Evolutionary conservation across 495 filamentous ascomycete genomes (phyloP), one percentile per base, ranked within the genome.

Genomic region (Trichoderma parareesei): DNA sequence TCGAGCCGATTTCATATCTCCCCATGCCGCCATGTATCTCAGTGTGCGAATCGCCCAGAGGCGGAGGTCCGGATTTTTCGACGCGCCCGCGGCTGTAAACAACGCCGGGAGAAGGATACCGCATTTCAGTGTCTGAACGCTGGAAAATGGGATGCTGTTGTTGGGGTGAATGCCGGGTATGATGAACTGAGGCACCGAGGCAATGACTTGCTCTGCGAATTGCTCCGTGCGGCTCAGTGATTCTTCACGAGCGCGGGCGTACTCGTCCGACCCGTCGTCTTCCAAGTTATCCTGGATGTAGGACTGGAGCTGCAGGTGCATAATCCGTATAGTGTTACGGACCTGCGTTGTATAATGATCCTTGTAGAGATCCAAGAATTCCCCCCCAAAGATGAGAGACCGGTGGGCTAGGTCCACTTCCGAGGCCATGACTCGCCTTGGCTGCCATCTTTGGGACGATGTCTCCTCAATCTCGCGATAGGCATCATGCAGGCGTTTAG

Each of bases 301-400:
- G 41, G 70, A 69, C 53, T 71, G 68, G 10, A 76, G 63, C 2
- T 73, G 65, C 16, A 75, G 71, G n/a, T 73, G 62, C 44, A 68
- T 66, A 4, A 69, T 41, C 3, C 74, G 65, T 20, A 68, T 14
- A 1, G 71, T 67, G 62, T 76, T 76, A 65, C 68, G 69, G 7
- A 64, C 66, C 41, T 74, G 72, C 5, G 68, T 68, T 14, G 70
- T 43, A 40, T 49, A 60, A 20, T 73, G 71, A 60, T 70, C 61
- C 5, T 62, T 57, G 40, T 75, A 75, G 11, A 65, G 20, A 42
- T 74, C 27, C 27, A 27, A 66, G 59, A 55, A 72, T 38, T 66
- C 64, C 16, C 60, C 38, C 2, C 71, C 67, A 57, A 57, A 57
- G 1, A 57, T 14, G 53, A 38, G 27, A n/a, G 13, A 71, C 57